Evolutionary conservation across 495 filamentous ascomycete species (phyloP).

Genomic region (Talaromyces adpressus): DNA sequence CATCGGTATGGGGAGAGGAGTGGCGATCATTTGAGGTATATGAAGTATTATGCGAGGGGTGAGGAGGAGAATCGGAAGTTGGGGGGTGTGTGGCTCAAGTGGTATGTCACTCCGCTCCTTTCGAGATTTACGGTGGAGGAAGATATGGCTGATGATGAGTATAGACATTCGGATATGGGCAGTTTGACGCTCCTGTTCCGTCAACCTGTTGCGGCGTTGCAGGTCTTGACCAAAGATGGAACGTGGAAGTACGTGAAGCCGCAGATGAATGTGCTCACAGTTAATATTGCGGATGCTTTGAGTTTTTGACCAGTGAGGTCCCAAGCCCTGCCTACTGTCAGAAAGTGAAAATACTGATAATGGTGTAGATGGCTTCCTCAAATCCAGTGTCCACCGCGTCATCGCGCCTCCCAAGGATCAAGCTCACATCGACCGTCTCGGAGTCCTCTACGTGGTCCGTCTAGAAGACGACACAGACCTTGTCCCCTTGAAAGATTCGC

Average conservation of each 20-base stretch:
- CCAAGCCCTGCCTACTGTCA: slow-evolving; percentile 17
- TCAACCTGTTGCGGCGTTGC: slow-evolving; percentile 48
- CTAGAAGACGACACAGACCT: slow-evolving; percentile 18
- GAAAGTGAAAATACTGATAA: slow-evolving; percentile 25
- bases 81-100: slow-evolving; percentile 33
- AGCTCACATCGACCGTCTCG: slow-evolving; percentile 35
- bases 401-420: slow-evolving; percentile 42
- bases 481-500: neutral
- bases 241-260: slow-evolving; percentile 36
- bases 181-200: slow-evolving; percentile 47
- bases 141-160: neutral
- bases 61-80: slow-evolving; percentile 37
- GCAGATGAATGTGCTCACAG: slow-evolving; percentile 42
- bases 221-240: slow-evolving; percentile 25
- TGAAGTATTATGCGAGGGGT: slow-evolving; percentile 42
- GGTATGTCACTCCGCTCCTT: slow-evolving; percentile 10
- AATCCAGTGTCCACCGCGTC: slow-evolving; percentile 43
- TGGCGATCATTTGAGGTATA: slow-evolving; percentile 46
- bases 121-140: too few relatives aligned
- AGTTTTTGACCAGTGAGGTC: slow-evolving; percentile 36
- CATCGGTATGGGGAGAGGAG: slow-evolving; percentile 42
- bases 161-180: slow-evolving; percentile 45
- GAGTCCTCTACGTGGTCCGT: slow-evolving; percentile 41
- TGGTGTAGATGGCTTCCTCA: slow-evolving; percentile 31
- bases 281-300: slow-evolving; percentile 46